Evolutionary conservation across 2,329 filamentous ascomycete genomes (phyloP).

Genomic region (Fusarium albosuccineum): DNA sequence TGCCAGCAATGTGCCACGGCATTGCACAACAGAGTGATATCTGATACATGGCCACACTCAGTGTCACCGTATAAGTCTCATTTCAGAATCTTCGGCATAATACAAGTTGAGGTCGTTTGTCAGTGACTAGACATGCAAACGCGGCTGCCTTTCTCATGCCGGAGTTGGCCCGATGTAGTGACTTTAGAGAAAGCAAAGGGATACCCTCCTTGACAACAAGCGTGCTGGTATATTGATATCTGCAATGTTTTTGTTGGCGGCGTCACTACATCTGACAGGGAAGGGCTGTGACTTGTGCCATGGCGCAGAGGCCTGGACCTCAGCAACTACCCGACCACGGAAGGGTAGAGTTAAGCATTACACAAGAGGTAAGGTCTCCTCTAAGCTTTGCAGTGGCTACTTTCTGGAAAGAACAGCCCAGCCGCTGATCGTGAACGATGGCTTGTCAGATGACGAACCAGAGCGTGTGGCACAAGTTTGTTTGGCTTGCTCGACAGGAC

Average conservation of each 20-base stretch:
- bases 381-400: background rate
- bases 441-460: background rate
- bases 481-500: too few relatives aligned
- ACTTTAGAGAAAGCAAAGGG: too few relatives aligned
- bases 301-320: constrained; percentile 16
- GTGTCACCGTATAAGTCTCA: background rate
- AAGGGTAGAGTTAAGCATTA: background rate
- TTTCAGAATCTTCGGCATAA: constrained; percentile 29
- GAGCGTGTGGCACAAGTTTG: background rate
- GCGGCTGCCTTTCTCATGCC: constrained; percentile 18
- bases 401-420: background rate
- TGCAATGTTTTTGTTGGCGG: constrained; percentile 2
- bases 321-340: constrained; percentile 18
- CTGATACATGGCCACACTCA: constrained; percentile 5
- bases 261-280: constrained; percentile 19
- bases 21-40: background rate
- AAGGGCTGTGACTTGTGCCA: background rate
- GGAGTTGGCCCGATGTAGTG: background rate
- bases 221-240: background rate
- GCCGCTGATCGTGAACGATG: background rate
- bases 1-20: constrained; percentile 10
- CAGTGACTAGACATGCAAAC: background rate
- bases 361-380: background rate
- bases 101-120: constrained; percentile 9
- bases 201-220: background rate